Percentiles rank a stretch among this genome's conserved stretches.
phyloP scores from a whole-genome alignment of 768 basidiomycete species.

The Russula vinacea region DNA sequence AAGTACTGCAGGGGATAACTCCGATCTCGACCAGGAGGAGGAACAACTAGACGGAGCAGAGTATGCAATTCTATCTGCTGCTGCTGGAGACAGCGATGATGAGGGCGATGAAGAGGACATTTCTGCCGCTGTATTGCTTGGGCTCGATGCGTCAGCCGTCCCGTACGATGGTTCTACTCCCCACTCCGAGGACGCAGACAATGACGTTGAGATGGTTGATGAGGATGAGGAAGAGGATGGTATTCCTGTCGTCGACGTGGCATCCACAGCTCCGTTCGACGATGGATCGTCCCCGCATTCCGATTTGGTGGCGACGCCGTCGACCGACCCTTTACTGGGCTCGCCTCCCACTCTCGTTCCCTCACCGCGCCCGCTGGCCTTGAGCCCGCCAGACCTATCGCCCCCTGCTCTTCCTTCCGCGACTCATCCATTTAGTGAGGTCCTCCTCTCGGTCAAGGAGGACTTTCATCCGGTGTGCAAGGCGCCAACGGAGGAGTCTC shows the following conservation, averaged over 20 bases:
- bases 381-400: conserved; percentile 6
- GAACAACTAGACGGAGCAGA: conserved; percentile 34
- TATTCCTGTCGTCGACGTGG: conserved; percentile 6
- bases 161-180: not conserved
- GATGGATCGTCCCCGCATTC: conserved; percentile 20
- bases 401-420: conserved; percentile 8
- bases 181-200: conserved; percentile 21
- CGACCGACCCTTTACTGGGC: conserved; percentile 19
- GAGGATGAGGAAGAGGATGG: conserved; percentile 11
- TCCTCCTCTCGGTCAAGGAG: conserved; percentile 15
- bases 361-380: conserved; percentile 11
- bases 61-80: not conserved
- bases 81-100: conserved; percentile 38
- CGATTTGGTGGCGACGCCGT: conserved; percentile 19
- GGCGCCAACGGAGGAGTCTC: not conserved
- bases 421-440: conserved; percentile 11
- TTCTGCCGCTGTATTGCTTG: conserved; percentile 18
- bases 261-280: conserved; percentile 10
- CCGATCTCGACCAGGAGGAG: conserved; percentile 23
- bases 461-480: conserved; percentile 11
- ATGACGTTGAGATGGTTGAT: conserved; percentile 21
- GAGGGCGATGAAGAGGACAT: conserved; percentile 39
- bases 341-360: not conserved
- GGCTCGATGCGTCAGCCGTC: conserved; percentile 2
- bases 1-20: conserved; percentile 28